phyloP scores from a whole-genome alignment of 495 filamentous ascomycete genomes.

The Trichoderma virens region DNA sequence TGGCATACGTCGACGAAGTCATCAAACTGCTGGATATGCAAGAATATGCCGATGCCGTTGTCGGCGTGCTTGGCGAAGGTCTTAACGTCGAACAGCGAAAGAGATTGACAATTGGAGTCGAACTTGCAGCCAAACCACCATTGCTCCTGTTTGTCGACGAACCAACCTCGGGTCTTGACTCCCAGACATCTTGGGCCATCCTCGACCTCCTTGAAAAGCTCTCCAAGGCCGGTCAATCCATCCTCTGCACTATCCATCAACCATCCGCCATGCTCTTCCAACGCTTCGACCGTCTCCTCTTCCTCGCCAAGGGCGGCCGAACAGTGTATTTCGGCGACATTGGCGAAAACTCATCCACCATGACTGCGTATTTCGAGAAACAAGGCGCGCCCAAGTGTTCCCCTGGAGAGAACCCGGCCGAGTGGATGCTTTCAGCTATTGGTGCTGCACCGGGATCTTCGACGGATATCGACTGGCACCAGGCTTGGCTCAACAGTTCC shows the following conservation, averaged over 20 bases:
- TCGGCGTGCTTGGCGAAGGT: conserved; percentile 64
- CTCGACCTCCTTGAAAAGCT: conserved; percentile 80
- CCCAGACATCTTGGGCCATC: conserved; percentile 75
- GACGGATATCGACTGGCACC: conserved; percentile 67
- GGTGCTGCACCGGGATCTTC: conserved; percentile 39
- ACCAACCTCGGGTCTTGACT: conserved; percentile 78
- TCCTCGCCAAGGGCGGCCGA: conserved; percentile 59
- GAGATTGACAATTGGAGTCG: conserved; percentile 82
- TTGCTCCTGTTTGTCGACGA: conserved; percentile 72
- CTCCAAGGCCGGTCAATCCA: conserved; percentile 62
- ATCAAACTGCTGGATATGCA: conserved; percentile 79
- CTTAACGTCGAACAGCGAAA: conserved; percentile 46
- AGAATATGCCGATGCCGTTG: conserved; percentile 73
- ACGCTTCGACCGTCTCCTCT: conserved; percentile 62
- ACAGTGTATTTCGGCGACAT: conserved; percentile 61
- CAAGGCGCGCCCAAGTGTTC: conserved; percentile 62
- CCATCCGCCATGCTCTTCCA: conserved; percentile 65
- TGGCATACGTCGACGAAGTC: conserved; percentile 79
- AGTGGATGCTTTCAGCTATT: conserved; percentile 85
- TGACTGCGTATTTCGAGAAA: conserved; percentile 42
- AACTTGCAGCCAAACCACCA: conserved; percentile 79
- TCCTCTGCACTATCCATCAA: conserved; percentile 71
- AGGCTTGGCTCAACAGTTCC: conserved; percentile 62
- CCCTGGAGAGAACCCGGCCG: conserved; percentile 58
- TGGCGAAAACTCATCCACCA: conserved; percentile 30